phyloP scores from a whole-genome alignment of 768 basidiomycete species.

The Candolleomyces aberdarensis region DNA sequence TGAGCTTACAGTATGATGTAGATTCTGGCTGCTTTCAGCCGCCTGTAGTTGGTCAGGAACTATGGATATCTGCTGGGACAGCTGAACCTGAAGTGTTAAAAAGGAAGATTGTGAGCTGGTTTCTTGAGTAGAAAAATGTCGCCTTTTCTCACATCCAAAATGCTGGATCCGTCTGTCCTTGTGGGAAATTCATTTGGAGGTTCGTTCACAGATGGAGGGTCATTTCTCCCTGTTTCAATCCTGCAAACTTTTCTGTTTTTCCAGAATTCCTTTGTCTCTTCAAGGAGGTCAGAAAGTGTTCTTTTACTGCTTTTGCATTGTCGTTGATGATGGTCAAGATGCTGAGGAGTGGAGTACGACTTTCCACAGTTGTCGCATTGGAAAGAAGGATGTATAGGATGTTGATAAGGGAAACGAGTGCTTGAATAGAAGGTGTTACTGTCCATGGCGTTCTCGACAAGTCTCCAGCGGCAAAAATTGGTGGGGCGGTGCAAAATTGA shows the following conservation, averaged over 20 bases:
- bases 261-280: neutral
- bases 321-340: neutral
- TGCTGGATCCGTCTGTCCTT: neutral
- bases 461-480: too few relatives aligned
- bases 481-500: too few relatives aligned
- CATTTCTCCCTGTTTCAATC: neutral
- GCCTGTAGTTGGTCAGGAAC: too few relatives aligned
- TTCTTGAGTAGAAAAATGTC: too few relatives aligned
- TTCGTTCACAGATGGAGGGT: neutral
- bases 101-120: too few relatives aligned
- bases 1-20: too few relatives aligned
- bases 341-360: neutral
- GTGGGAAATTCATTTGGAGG: neutral
- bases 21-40: too few relatives aligned
- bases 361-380: neutral
- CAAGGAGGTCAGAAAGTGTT: neutral
- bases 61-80: too few relatives aligned
- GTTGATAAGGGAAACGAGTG: neutral
- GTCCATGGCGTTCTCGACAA: neutral
- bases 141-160: too few relatives aligned
- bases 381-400: neutral
- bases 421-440: neutral
- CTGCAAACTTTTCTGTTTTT: neutral
- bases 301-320: neutral
- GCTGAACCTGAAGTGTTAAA: too few relatives aligned